Base-by-base conservation (phyloP, 2,329 filamentous ascomycete species). In the Scleromitrula shiraiana region DNA sequence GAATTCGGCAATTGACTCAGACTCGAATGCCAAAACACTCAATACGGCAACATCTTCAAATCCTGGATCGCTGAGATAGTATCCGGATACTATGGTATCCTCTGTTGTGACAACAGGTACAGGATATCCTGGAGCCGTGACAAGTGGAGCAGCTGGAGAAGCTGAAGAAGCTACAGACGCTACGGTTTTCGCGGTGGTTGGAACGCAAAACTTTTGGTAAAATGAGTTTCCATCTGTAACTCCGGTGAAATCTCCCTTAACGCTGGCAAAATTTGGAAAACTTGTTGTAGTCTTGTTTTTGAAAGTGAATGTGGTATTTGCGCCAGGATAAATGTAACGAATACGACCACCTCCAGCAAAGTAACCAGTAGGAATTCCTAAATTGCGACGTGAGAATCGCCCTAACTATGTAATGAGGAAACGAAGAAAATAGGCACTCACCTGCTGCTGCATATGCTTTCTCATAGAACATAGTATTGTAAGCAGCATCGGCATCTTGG, bases 401-500 rank as follows among this genome's bases (percentile, higher is more conserved):
- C 1, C 7, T 20, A 22, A n/a, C n/a, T 36, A 20, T 15, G 9
- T 17, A 5, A 19, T 36, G 17, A 7, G 17, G 15, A 35, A 15
- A 10, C 19, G 17, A 9, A 8, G 22, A 22, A 26, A 19, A 8
- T 26, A 14, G 41, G 14, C 20, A 7, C 4, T 27, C 33, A 30
- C 42, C 56, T 20, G 35, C 48, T 30, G 54, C 60, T n/a, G 46
- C 40, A 32, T 53, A 59, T 54, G 52, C 62, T 45, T 59, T 62
- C 39, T 59, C 62, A 47, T 62, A 69, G 52, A 70, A 70, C 59
- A 69, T 64, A 5, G 64, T 65, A 52, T 70, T 70, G 44, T 68
- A 70, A 5, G 64, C 65, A 7, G 68, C 64, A 53, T 70, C 67
- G 19, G 59, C 59, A 42, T 70, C 68, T 53, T 70, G 68, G 33